Base-by-base conservation (phyloP, 1,284 basidiomycete genomes). In the Tetrapyrgos nigripes region DNA sequence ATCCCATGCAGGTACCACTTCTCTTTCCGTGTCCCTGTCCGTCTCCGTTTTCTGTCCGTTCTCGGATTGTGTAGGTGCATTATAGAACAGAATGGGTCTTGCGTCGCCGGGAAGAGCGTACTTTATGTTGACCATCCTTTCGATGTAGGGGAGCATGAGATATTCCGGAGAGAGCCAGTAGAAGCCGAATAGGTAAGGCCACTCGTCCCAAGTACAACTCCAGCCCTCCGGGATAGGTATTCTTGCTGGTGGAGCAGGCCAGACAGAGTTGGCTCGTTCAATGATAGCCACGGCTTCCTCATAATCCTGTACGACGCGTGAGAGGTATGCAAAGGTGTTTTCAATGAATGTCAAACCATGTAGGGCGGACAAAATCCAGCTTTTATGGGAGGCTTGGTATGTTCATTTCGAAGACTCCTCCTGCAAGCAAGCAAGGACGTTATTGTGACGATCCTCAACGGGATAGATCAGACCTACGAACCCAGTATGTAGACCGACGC, bases 91-190 rank as follows among this genome's bases (percentile, higher is more conserved):
- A 21, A 77, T 23, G 6, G 74, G 74, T 4, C 70, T 64, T 3
- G 69, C 68, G 46, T 73, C 70, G 17, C 76, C 76, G 1, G 62
- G 69, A 29, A 77, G 64, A 3, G 58, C 68, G 62, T 74, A 68
- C 23, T 63, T 63, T 31, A 78, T 66, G 60, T 76, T 77, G 35
- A 76, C 63, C 21, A 74, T 51, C 68, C 76, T 71, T 51, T 77
- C 71, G 51, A 77, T 72, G 62, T 74, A 72, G 10, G 75, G 75
- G 33, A 78, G 65, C 64, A 66, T 69, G 46, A 79, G 70, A 63
- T 73, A 77, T 27, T 58, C 29, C 1, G 73, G 70, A 8, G 68
- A 70, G 45, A 66, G 68, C 63, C 72, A 73, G 64, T 71, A 76
- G 59, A 73, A 67, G 3, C 72, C 70, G 46, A 73, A 53, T 26